Evolutionary conservation across 192 early-diverging fungal species (phyloP).

Genomic region (Backusella morwellensis): DNA sequence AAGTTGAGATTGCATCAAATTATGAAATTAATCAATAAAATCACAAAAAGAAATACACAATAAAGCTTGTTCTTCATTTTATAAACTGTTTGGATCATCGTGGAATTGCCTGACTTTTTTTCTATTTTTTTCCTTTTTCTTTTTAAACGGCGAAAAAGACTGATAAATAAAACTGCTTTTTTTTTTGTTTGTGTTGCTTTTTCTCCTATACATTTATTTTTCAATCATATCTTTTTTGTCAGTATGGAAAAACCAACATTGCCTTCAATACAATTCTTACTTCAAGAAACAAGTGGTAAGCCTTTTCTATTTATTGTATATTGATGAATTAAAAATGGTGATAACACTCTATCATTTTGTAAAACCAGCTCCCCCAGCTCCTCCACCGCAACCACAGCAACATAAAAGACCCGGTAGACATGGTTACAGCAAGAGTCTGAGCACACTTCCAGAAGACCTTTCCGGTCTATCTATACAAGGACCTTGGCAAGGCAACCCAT

Average conservation of each 20-base stretch:
- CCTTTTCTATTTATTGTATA: neutral
- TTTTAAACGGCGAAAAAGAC: neutral
- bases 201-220: too few species aligned
- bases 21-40: neutral
- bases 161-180: neutral
- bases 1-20: neutral
- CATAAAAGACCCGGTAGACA: conserved; percentile 10
- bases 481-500: conserved; percentile 1
- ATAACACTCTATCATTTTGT: too few species aligned
- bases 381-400: neutral
- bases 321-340: neutral
- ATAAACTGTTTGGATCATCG: neutral
- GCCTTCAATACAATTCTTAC: conserved; percentile 19
- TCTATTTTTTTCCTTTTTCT: neutral
- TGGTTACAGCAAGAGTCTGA: conserved; percentile 2
- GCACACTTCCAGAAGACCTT: conserved; percentile 9
- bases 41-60: neutral
- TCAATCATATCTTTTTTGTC: neutral
- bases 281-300: conserved; percentile 8
- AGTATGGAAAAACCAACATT: conserved; percentile 12
- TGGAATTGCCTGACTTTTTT: neutral
- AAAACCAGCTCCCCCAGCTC: neutral
- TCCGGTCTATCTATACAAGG: conserved; percentile 3
- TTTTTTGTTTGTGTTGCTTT: neutral
- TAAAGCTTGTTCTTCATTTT: neutral